These are phyloP conservation scores for Hypericum androsaemum DNA, from an alignment of 345 rosid genomes.

Conservation along the genomic window DNA sequence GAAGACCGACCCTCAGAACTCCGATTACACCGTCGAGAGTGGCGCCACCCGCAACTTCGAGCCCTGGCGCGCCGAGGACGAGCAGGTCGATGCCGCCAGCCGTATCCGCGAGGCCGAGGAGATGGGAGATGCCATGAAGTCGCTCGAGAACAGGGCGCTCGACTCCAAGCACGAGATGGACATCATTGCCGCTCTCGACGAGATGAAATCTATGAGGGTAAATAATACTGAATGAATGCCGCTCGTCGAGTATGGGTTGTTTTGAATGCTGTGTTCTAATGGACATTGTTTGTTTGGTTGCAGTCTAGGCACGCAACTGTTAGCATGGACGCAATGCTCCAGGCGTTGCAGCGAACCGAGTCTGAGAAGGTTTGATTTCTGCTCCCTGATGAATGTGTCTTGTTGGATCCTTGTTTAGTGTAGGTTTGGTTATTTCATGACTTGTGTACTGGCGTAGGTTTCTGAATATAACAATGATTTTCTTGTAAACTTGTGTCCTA, in stretches of 20 bases:
- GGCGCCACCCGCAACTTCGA: slow-evolving; percentile 84
- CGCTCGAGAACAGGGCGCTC: slow-evolving; percentile 76
- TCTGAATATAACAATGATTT: no score
- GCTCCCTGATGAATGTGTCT: slow-evolving; percentile 2
- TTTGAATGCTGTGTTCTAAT: background rate
- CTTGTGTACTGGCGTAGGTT: no score
- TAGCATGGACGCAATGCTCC: slow-evolving; percentile 86
- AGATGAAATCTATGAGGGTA: slow-evolving; percentile 73
- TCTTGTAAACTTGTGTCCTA: no score
- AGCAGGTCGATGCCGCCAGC: slow-evolving; percentile 48
- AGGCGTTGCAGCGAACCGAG: slow-evolving; percentile 69
- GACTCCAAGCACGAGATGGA: slow-evolving; percentile 97
- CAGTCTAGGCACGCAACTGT: slow-evolving; percentile 92
- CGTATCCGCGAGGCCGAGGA: slow-evolving; percentile 69
- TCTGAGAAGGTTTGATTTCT: slow-evolving; percentile 40
- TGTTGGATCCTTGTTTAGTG: background rate
- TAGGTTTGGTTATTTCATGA: background rate
- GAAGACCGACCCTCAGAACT: slow-evolving; percentile 91
- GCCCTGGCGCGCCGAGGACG: slow-evolving; percentile 95
- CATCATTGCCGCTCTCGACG: slow-evolving; percentile 87
- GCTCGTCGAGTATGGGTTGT: no score
- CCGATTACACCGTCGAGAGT: slow-evolving; percentile 81
- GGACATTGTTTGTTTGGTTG: slow-evolving; percentile 8
- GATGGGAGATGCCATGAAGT: slow-evolving; percentile 94
- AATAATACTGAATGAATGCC: no score